phyloP scores from a whole-genome alignment of 352 stramenopile genomes.

The Phytophthora sp. region DNA sequence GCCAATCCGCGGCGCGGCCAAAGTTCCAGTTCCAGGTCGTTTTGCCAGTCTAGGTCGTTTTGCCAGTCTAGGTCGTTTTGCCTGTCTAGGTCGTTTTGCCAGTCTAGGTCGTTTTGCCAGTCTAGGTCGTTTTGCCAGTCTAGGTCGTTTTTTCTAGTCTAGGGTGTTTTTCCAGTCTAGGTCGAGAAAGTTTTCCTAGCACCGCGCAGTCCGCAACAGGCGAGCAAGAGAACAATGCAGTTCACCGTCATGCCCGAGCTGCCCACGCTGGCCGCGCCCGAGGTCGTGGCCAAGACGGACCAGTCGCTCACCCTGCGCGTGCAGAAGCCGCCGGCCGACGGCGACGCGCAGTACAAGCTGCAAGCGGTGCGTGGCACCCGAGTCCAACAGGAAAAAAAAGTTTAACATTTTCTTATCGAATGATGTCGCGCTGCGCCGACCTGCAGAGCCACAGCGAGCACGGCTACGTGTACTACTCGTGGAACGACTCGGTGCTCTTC shows the following conservation, averaged over 20 bases:
- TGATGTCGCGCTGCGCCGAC: too few species aligned
- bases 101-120: too few species aligned
- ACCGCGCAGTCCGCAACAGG: background rate
- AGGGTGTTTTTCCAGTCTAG: too few species aligned
- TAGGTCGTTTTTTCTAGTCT: too few species aligned
- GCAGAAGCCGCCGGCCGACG: conserved; percentile 38
- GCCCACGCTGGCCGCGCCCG: conserved; percentile 54
- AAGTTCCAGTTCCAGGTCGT: conserved; percentile 1
- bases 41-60: too few species aligned
- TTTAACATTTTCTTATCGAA: too few species aligned
- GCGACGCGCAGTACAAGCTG: conserved; percentile 60
- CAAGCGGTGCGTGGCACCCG: conserved; percentile 45
- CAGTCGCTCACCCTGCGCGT: conserved; percentile 74
- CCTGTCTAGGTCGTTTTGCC: too few species aligned
- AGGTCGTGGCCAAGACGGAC: conserved; percentile 78
- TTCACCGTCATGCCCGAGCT: conserved; percentile 71
- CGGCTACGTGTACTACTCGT: conserved; percentile 90
- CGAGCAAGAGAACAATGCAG: conserved; percentile 29
- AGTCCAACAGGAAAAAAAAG: too few species aligned
- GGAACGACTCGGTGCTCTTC: conserved; percentile 76
- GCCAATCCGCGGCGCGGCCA: too few species aligned
- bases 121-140: too few species aligned
- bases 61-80: too few species aligned
- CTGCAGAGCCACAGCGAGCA: conserved; percentile 78
- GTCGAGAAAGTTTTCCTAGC: too few species aligned